Conservation (phyloP, 805 yeast species). For the Wickerhamomyces alni region DNA sequence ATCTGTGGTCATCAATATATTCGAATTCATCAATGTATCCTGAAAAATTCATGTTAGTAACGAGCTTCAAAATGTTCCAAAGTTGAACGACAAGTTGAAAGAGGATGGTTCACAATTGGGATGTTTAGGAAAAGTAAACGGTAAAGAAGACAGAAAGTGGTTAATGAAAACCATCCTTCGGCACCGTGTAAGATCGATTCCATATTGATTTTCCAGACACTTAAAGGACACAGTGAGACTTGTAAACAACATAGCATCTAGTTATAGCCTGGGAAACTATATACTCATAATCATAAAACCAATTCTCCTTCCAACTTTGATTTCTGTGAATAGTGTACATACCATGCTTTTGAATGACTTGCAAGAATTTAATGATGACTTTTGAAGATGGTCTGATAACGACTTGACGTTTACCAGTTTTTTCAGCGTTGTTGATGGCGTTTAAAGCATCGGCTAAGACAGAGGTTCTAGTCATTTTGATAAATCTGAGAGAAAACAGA, state of each 20-base stretch:
- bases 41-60: too few relatives aligned
- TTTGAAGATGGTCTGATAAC: conserved; percentile 97
- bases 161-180: conserved; percentile 5
- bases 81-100: too few relatives aligned
- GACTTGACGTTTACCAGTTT: conserved; percentile 98
- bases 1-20: conserved; percentile 98
- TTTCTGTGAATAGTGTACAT: too few relatives aligned
- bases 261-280: conserved; percentile 81
- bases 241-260: conserved; percentile 84
- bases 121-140: conserved; percentile 33
- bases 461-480: conserved; percentile 91
- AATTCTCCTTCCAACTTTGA: too few relatives aligned
- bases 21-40: conserved; percentile 94
- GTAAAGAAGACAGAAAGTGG: conserved; percentile 8
- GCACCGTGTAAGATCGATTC: conserved; percentile 31
- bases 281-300: neutral
- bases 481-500: neutral
- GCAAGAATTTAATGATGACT: conserved; percentile 94
- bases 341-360: conserved; percentile 97
- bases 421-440: conserved; percentile 98
- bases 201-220: conserved; percentile 74
- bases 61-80: too few relatives aligned
- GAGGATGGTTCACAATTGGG: too few relatives aligned
- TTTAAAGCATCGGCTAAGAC: conserved; percentile 98
- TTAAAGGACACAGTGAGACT: conserved; percentile 96